These are phyloP conservation scores for Botryotinia convoluta DNA, from an alignment of 2,329 filamentous ascomycete species.

Conservation along the genomic window DNA sequence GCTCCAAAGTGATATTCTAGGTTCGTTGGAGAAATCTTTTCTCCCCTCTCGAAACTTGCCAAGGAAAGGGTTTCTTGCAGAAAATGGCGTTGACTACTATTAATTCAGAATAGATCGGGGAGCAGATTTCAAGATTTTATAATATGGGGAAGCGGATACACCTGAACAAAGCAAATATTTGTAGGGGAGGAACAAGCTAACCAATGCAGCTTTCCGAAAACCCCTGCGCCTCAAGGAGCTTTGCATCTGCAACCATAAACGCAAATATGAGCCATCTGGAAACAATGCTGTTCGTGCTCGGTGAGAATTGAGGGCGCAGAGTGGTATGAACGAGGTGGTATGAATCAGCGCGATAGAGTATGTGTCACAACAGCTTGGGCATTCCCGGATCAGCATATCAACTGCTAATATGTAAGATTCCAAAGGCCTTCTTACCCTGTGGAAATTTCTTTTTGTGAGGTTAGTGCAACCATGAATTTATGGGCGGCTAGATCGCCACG, in stretches of 20 bases:
- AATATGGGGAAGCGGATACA: not conserved
- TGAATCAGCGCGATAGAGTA: not conserved
- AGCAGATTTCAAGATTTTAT: not conserved
- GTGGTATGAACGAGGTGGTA: not conserved
- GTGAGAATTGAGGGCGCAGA: not conserved
- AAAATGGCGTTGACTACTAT: not conserved
- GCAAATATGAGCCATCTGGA: not conserved
- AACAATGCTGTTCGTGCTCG: not conserved
- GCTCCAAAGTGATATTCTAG: not conserved
- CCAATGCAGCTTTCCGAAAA: not conserved
- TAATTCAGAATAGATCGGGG: accelerated
- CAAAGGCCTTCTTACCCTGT: not conserved
- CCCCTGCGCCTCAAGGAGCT: not conserved
- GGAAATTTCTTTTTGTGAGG: not conserved
- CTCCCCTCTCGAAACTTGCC: not conserved
- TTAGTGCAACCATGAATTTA: not conserved
- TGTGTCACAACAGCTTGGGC: accelerated
- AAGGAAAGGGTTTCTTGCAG: not conserved
- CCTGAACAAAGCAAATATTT: not conserved
- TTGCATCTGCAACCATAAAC: not conserved
- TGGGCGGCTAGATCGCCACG: not conserved
- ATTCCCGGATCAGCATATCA: not conserved
- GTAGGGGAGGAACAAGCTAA: not conserved
- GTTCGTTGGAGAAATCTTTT: not conserved
- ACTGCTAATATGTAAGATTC: not conserved